A percentile compares a stretch with the other conserved stretches of the same genome.
Conservation (phyloP, 352 stramenopile genomes). For the Pythium folliculosum region DNA sequence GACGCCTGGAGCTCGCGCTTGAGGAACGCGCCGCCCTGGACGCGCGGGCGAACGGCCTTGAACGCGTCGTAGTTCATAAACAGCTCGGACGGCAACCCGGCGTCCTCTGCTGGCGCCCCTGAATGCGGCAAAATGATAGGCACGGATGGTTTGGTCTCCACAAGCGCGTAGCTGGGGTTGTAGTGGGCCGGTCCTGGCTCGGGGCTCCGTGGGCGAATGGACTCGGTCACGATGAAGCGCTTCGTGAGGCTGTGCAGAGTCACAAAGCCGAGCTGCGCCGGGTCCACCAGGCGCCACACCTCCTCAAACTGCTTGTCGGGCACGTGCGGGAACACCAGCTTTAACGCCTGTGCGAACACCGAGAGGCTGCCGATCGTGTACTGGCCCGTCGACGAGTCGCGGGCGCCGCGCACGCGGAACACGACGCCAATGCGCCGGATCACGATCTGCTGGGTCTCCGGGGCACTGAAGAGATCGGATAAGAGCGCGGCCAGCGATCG, state of each 20-base stretch:
- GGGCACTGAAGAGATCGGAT: slow-evolving; percentile 47
- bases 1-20: slow-evolving; percentile 64
- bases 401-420: slow-evolving; percentile 41
- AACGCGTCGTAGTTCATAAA: slow-evolving; percentile 78
- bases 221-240: slow-evolving; percentile 10
- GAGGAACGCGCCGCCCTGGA: slow-evolving; percentile 46
- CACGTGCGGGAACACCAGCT: slow-evolving; percentile 56
- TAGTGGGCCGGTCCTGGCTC: slow-evolving; percentile 77
- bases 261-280: slow-evolving; percentile 7
- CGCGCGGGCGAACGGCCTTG: slow-evolving; percentile 55
- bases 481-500: slow-evolving; percentile 49
- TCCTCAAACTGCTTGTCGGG: slow-evolving; percentile 57
- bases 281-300: slow-evolving; percentile 45
- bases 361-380: slow-evolving; percentile 3
- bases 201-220: slow-evolving; percentile 46
- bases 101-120: slow-evolving; percentile 22
- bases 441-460: slow-evolving; percentile 57
- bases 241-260: slow-evolving; percentile 18
- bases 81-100: slow-evolving; percentile 50
- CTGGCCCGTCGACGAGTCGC: slow-evolving; percentile 17
- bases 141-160: slow-evolving; percentile 39
- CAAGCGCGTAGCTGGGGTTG: slow-evolving; percentile 44
- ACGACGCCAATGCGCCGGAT: slow-evolving; percentile 53
- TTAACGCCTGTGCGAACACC: slow-evolving; percentile 44
- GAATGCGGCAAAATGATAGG: slow-evolving; percentile 59